Percentiles rank a stretch among this genome's conserved stretches.
Evolutionary conservation across 495 filamentous ascomycete species (phyloP).

Genomic region (Neurospora cerealis): DNA sequence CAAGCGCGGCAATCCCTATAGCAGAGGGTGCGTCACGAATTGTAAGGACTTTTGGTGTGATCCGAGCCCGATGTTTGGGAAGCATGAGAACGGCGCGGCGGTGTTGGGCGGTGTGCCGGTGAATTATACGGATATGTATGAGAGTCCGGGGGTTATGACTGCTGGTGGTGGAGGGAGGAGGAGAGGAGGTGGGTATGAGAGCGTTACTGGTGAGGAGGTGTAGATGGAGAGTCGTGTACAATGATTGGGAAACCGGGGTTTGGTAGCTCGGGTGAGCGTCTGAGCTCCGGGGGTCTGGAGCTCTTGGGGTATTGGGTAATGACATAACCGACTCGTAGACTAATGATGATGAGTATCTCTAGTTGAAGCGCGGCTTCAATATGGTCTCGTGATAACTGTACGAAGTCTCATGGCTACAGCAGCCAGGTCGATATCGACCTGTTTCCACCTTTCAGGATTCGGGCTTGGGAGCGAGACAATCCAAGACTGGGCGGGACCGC

Average conservation of each 20-base stretch:
- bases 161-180: constrained; percentile 16
- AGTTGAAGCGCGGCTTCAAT: neutral
- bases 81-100: constrained; percentile 59
- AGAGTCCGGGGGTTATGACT: constrained; percentile 59
- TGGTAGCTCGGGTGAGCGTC: neutral
- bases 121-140: constrained; percentile 86
- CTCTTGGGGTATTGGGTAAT: neutral
- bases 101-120: constrained; percentile 68
- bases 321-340: neutral
- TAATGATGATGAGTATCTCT: neutral
- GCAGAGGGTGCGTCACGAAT: constrained; percentile 68
- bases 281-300: neutral
- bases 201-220: constrained; percentile 34
- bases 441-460: neutral
- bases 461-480: neutral
- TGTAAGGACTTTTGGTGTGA: constrained; percentile 97
- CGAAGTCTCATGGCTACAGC: neutral
- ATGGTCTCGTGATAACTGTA: neutral
- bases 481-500: neutral
- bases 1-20: constrained; percentile 67
- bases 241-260: neutral
- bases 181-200: constrained; percentile 35
- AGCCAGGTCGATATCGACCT: neutral
- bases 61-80: constrained; percentile 68
- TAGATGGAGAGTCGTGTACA: neutral